Evolutionary conservation across 345 rosid species (phyloP).

Genomic region (Melaleuca alternifolia): DNA sequence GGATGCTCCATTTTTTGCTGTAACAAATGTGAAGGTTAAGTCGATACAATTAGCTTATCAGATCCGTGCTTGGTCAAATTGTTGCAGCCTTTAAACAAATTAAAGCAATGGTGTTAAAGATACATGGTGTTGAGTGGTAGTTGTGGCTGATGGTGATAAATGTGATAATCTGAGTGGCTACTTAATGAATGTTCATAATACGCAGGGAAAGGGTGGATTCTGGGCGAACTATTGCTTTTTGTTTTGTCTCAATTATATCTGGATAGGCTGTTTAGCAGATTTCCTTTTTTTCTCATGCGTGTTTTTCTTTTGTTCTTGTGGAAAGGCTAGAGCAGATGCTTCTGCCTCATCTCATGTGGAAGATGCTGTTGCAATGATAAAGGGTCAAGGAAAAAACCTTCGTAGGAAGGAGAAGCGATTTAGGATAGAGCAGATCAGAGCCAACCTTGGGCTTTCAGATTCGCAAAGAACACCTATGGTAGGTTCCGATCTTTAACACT

Average conservation of each 20-base stretch:
- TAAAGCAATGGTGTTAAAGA: background rate
- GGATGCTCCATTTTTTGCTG: background rate
- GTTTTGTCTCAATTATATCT: background rate
- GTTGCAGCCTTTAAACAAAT: background rate
- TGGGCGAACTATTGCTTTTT: background rate
- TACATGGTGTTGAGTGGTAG: background rate
- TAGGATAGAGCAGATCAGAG: slow-evolving; percentile 92
- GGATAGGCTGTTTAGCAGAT: background rate
- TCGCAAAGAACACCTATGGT: slow-evolving; percentile 92
- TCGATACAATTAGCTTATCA: background rate
- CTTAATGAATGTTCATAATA: background rate
- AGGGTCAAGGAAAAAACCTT: slow-evolving; percentile 64
- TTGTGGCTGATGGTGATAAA: background rate
- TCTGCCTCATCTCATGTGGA: slow-evolving; percentile 28
- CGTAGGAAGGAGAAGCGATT: slow-evolving; percentile 88
- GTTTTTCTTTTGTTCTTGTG: background rate
- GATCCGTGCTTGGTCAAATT: background rate
- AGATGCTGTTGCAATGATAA: slow-evolving; percentile 84
- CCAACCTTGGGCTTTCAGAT: slow-evolving; percentile 92
- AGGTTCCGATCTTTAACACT: background rate
- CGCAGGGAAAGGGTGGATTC: background rate
- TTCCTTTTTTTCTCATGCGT: background rate
- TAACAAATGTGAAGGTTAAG: background rate
- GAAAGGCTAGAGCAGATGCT: background rate
- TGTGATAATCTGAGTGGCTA: background rate